Conservation (phyloP, 106 monocot genomes). For the Apostasia shenzhenica region DNA sequence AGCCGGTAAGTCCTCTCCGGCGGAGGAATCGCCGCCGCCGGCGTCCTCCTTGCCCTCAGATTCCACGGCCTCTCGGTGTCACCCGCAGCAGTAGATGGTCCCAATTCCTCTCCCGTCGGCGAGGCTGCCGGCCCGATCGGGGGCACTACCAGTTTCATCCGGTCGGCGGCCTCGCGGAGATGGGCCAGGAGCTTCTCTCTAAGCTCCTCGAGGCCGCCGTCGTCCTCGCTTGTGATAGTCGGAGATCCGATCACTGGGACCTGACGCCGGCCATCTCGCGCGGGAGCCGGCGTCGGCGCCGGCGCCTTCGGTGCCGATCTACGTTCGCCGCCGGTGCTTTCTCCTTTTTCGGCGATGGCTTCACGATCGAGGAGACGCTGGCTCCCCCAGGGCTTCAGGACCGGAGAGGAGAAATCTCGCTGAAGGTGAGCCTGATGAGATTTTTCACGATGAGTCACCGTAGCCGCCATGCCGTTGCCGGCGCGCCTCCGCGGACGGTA, state of each 20-base stretch:
- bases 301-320: background rate
- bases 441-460: too few relatives aligned
- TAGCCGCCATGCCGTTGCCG: too few relatives aligned
- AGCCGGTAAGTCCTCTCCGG: slow-evolving; percentile 7
- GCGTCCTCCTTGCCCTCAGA: slow-evolving; percentile 24
- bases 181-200: slow-evolving; percentile 21
- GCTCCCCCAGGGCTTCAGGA: slow-evolving; percentile 42
- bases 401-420: slow-evolving; percentile 24
- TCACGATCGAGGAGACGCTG: slow-evolving; percentile 26
- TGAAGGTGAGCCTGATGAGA: background rate
- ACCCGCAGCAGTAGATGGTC: background rate
- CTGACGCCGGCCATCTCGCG: background rate
- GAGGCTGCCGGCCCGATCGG: background rate
- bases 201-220: slow-evolving; percentile 4
- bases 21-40: background rate
- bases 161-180: slow-evolving; percentile 25
- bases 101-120: too few relatives aligned
- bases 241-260: background rate
- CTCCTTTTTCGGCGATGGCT: slow-evolving; percentile 14
- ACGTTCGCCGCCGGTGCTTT: background rate
- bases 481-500: too few relatives aligned
- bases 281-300: background rate
- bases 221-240: background rate
- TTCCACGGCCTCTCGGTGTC: slow-evolving; percentile 34
- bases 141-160: slow-evolving; percentile 3